Evolutionary conservation across 345 rosid species (phyloP).

Genomic region (Arabidopsis suecica): DNA sequence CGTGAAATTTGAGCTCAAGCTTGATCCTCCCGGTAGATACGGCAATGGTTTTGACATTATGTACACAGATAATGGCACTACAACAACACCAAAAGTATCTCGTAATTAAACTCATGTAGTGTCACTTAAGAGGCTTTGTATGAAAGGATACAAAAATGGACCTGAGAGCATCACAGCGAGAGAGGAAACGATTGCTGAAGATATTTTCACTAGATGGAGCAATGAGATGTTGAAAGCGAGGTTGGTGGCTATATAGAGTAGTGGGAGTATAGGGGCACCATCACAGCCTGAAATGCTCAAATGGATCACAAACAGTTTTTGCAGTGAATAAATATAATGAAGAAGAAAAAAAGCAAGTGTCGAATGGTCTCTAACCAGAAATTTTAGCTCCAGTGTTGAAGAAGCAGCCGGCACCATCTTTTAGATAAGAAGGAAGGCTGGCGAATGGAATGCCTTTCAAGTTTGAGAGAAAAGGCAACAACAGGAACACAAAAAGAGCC

Average conservation of each 20-base stretch:
- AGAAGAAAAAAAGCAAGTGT: not conserved
- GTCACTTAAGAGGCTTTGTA: slow-evolving; percentile 17
- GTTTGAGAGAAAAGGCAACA: slow-evolving; percentile 79
- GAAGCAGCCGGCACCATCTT: slow-evolving; percentile 85
- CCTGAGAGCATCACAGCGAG: slow-evolving; percentile 76
- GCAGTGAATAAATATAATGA: not conserved
- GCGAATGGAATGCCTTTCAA: slow-evolving; percentile 79
- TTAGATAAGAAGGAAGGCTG: slow-evolving; percentile 68
- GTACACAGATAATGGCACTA: slow-evolving; percentile 80
- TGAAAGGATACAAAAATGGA: slow-evolving; percentile 37
- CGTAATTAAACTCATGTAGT: not conserved
- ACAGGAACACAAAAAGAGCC: slow-evolving; percentile 85
- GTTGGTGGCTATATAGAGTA: slow-evolving; percentile 69
- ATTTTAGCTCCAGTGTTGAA: slow-evolving; percentile 59
- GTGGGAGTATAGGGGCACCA: slow-evolving; percentile 81
- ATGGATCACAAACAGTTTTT: slow-evolving; percentile 19
- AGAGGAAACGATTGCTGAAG: slow-evolving; percentile 79
- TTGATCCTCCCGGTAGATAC: slow-evolving; percentile 71
- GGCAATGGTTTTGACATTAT: slow-evolving; percentile 79
- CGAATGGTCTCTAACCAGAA: slow-evolving; percentile 56
- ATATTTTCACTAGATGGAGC: slow-evolving; percentile 72
- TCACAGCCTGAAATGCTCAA: slow-evolving; percentile 59
- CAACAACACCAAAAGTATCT: slow-evolving; percentile 24
- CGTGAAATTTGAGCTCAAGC: slow-evolving; percentile 75
- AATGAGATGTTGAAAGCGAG: slow-evolving; percentile 76